Evolutionary conservation across 164 flowering plant species (phyloP).

Genomic region (Chimonanthus salicifolius): DNA sequence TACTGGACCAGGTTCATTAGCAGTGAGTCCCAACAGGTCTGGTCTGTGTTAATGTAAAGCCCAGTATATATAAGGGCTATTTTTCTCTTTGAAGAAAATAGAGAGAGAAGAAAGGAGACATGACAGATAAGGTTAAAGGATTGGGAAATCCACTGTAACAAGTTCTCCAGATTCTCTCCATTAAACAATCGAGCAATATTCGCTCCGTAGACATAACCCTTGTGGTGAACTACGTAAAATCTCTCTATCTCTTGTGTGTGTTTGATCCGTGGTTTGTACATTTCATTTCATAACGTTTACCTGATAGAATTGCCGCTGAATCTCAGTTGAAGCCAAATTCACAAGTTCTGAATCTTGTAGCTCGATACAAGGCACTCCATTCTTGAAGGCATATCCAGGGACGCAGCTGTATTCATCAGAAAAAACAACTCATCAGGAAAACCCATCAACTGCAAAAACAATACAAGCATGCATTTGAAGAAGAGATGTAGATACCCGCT

Average conservation of each 20-base stretch:
- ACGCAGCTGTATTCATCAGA: conserved; percentile 28
- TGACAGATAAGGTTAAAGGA: no score
- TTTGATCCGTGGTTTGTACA: no score
- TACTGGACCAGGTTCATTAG: no score
- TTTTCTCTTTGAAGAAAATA: no score
- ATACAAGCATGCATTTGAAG: neutral
- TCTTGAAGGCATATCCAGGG: conserved; percentile 67
- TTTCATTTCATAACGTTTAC: conserved; percentile 21
- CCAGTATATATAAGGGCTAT: no score
- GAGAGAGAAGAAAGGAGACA: neutral
- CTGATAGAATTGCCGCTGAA: conserved; percentile 65
- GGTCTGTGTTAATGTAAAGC: no score
- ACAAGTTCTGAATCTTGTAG: conserved; percentile 37
- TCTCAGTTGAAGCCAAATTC: conserved; percentile 25
- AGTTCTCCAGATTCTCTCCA: neutral
- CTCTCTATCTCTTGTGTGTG: neutral
- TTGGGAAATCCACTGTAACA: no score
- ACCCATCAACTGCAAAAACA: neutral
- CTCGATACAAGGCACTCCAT: conserved; percentile 44
- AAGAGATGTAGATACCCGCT: conserved; percentile 23
- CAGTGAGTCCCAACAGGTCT: no score
- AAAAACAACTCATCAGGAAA: neutral
- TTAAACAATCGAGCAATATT: neutral
- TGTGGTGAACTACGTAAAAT: no score
- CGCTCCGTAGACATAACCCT: no score